These are phyloP conservation scores for Zizania palustris DNA, from an alignment of 202 grass and related monocot species.

Conservation along the genomic window DNA sequence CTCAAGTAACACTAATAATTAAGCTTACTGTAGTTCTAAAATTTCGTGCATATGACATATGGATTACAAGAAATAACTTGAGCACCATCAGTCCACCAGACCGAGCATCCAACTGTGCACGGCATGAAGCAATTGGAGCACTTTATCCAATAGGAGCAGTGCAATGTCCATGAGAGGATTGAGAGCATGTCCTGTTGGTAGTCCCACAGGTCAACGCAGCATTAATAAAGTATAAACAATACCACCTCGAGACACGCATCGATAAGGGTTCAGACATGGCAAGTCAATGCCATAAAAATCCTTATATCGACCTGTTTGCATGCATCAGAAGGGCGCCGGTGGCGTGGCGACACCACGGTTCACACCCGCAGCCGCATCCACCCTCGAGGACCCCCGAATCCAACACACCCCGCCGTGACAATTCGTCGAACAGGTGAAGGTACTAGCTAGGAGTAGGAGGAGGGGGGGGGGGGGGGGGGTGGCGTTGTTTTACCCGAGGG, in stretches of 20 bases:
- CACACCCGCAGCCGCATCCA: neutral
- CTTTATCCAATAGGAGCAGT: neutral
- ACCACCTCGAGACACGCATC: neutral
- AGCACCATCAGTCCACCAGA: neutral
- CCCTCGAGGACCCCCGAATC: neutral
- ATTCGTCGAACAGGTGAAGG: slow-evolving; percentile 38
- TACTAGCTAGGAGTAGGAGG: neutral
- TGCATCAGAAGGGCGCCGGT: neutral
- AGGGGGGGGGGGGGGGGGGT: neutral
- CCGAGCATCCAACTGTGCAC: neutral
- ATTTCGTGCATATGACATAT: neutral
- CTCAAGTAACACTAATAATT: neutral
- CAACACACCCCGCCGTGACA: neutral
- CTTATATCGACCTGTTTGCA: neutral
- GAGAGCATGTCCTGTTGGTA: neutral
- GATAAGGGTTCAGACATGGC: neutral
- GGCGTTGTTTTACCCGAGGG: slow-evolving; percentile 57
- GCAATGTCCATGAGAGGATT: neutral
- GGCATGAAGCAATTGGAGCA: neutral
- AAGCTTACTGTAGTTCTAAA: neutral
- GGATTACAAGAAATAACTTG: neutral
- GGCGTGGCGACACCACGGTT: neutral
- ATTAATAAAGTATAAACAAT: neutral
- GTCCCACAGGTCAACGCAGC: neutral
- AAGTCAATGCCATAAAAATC: slow-evolving; percentile 1